A percentile compares a stretch with the other conserved stretches of the same genome.
Evolutionary conservation across 306 rosid species (phyloP).

Genomic region (Quercus glauca): DNA sequence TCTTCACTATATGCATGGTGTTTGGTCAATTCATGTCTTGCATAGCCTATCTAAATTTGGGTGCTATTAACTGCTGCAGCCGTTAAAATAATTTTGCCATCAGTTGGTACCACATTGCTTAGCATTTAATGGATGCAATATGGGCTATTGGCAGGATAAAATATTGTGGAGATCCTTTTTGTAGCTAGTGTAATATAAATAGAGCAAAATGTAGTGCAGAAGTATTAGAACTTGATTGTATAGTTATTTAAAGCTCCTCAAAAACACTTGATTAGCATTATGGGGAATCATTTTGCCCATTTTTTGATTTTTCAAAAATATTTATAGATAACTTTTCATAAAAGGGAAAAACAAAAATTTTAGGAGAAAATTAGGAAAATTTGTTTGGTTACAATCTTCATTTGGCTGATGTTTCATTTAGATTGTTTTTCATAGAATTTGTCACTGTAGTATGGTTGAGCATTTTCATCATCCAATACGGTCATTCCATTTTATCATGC

Average conservation of each 20-base stretch:
- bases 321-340: background rate
- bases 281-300: background rate
- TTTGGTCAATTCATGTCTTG: background rate
- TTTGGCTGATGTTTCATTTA: constrained; percentile 19
- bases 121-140: background rate
- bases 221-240: background rate
- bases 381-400: background rate
- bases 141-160: background rate
- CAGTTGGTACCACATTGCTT: background rate
- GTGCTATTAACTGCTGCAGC: background rate
- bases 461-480: constrained; percentile 7
- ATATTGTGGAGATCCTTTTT: background rate
- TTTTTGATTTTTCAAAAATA: background rate
- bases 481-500: constrained; percentile 10
- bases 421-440: background rate
- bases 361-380: background rate
- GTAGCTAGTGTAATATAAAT: background rate
- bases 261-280: background rate
- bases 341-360: background rate
- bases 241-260: background rate
- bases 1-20: constrained; percentile 4
- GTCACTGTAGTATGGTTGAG: background rate
- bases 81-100: background rate
- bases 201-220: background rate
- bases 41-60: constrained; percentile 10